Percentiles rank a stretch among this genome's conserved stretches.
phyloP scores from a whole-genome alignment of 2,329 filamentous ascomycete species.

The Clonostachys byssicola region DNA sequence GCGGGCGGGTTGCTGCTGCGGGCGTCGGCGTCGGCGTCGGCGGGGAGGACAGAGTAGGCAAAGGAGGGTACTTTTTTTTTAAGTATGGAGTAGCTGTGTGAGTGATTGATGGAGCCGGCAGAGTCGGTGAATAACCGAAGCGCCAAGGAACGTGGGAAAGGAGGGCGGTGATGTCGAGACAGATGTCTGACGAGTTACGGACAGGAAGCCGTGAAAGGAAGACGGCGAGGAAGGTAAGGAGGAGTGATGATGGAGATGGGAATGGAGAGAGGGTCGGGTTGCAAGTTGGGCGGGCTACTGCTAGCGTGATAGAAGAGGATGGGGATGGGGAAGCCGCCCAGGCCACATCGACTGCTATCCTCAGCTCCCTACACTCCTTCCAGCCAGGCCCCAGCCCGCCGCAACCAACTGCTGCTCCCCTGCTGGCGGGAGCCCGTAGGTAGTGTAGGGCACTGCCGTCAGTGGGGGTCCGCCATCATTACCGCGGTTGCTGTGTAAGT shows the following conservation, averaged over 20 bases:
- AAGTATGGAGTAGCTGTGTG: neutral
- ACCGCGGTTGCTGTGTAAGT: no score
- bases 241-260: slow-evolving; percentile 20
- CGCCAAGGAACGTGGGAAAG: slow-evolving; percentile 12
- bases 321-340: slow-evolving; percentile 5
- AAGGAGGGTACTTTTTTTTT: slow-evolving; percentile 1
- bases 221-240: slow-evolving; percentile 27
- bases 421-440: no score
- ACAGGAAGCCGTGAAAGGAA: slow-evolving; percentile 1
- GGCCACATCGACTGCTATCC: neutral
- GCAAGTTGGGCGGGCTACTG: slow-evolving; percentile 1
- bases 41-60: neutral
- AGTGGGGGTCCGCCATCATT: no score
- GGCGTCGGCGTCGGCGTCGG: neutral
- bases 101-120: slow-evolving; percentile 6
- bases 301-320: slow-evolving; percentile 6
- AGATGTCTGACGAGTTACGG: neutral
- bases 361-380: no score
- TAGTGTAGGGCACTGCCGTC: no score
- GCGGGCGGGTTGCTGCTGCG: slow-evolving; percentile 1
- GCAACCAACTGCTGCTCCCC: no score
- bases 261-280: slow-evolving; percentile 1
- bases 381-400: no score
- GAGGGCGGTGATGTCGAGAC: slow-evolving; percentile 7
- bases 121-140: slow-evolving; percentile 5